These are phyloP conservation scores for Colletotrichum orchidophilum DNA, from an alignment of 2,329 filamentous ascomycete genomes.

Conservation along the genomic window DNA sequence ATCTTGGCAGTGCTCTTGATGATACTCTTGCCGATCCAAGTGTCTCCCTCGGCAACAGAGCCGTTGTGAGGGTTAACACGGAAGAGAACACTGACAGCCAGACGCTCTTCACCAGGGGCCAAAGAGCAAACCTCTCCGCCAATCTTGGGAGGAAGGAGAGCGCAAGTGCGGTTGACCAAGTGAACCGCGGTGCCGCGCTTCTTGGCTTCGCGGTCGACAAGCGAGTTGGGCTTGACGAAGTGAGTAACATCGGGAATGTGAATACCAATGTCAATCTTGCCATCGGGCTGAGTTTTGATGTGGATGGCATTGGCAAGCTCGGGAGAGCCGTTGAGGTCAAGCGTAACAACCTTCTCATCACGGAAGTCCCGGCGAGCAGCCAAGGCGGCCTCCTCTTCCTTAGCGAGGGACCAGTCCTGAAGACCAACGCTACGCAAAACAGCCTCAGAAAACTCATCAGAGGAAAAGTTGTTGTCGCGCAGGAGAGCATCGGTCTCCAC, in stretches of 20 bases:
- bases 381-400: conserved; percentile 81
- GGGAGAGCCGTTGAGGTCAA: conserved; percentile 87
- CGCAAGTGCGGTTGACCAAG: conserved; percentile 85
- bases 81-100: conserved; percentile 94
- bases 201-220: conserved; percentile 96
- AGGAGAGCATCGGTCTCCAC: conserved; percentile 97
- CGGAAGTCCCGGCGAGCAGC: conserved; percentile 89
- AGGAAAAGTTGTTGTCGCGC: conserved; percentile 98
- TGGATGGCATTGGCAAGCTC: conserved; percentile 95
- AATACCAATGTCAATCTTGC: conserved; percentile 91
- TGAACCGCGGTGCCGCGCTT: conserved; percentile 98
- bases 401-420: conserved; percentile 88
- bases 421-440: conserved; percentile 92
- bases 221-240: conserved; percentile 95
- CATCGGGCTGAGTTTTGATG: conserved; percentile 83
- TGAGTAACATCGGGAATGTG: conserved; percentile 96
- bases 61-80: conserved; percentile 86
- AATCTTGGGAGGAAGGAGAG: conserved; percentile 88
- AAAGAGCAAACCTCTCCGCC: conserved; percentile 90
- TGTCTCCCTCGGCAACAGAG: conserved; percentile 81
- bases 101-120: conserved; percentile 84
- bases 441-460: conserved; percentile 97
- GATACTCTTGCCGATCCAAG: conserved; percentile 93
- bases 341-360: conserved; percentile 86
- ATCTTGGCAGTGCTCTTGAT: conserved; percentile 92